Conservation (phyloP, 768 basidiomycete species). For the Lentinus brumalis region DNA sequence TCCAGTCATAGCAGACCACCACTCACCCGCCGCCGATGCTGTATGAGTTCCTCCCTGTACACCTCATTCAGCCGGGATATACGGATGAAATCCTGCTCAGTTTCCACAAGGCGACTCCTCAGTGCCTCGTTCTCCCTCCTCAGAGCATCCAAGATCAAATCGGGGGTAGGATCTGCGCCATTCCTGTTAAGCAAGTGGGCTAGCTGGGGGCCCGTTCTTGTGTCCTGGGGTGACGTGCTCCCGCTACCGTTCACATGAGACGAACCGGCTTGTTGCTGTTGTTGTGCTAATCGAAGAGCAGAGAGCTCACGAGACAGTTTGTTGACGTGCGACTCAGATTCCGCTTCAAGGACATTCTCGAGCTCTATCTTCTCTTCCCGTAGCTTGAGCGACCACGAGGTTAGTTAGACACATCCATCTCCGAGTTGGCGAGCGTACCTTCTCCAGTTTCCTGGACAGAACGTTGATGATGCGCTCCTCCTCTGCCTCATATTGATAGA, state of each 20-base stretch:
- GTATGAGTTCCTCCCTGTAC: slow-evolving; percentile 83
- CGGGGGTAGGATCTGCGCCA: slow-evolving; percentile 39
- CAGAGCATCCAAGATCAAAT: slow-evolving; percentile 75
- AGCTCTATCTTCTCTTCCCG: slow-evolving; percentile 83
- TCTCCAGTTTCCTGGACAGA: slow-evolving; percentile 80
- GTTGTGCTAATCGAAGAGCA: slow-evolving; percentile 54
- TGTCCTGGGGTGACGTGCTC: slow-evolving; percentile 25
- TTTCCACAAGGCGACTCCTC: slow-evolving; percentile 64
- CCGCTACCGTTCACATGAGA: slow-evolving; percentile 33
- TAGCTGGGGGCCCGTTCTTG: slow-evolving; percentile 10
- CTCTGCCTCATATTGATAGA: slow-evolving; percentile 88
- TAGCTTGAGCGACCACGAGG: slow-evolving; percentile 47
- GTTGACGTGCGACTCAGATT: slow-evolving; percentile 85
- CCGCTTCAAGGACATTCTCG: slow-evolving; percentile 81
- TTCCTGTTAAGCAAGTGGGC: slow-evolving; percentile 14
- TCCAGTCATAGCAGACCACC: background rate
- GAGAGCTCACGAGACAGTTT: slow-evolving; percentile 70
- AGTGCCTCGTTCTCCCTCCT: slow-evolving; percentile 79
- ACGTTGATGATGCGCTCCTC: slow-evolving; percentile 88
- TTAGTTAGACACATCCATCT: background rate
- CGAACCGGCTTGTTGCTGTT: slow-evolving; percentile 53
- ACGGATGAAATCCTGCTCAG: slow-evolving; percentile 77
- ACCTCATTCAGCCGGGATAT: slow-evolving; percentile 77
- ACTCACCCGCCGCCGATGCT: slow-evolving; percentile 74
- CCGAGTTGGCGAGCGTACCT: slow-evolving; percentile 47